Percentiles rank a stretch among this genome's conserved stretches.
Evolutionary conservation across 176 grass and related monocot genomes (phyloP).

Genomic region (Hordeum marinum): DNA sequence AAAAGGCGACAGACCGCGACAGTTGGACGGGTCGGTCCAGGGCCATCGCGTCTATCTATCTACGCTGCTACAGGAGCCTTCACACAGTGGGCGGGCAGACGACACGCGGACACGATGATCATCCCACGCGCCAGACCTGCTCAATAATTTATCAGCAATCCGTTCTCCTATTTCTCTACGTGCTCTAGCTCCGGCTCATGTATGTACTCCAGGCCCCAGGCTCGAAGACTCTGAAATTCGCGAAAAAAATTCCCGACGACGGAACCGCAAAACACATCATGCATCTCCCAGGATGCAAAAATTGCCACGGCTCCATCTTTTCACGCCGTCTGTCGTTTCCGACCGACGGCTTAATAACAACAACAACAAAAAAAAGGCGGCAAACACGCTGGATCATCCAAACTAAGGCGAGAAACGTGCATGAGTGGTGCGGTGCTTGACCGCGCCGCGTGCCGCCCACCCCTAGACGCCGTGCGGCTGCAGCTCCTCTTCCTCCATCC

Average conservation of each 20-base stretch:
- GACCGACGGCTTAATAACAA: background rate
- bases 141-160: background rate
- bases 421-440: no score
- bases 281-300: background rate
- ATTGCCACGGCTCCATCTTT: background rate
- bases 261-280: no score
- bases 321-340: background rate
- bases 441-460: no score
- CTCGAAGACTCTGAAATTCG: background rate
- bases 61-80: background rate
- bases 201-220: background rate
- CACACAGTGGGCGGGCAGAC: background rate
- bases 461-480: no score
- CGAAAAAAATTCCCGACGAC: background rate
- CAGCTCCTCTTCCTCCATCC: no score
- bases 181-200: background rate
- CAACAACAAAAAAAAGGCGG: background rate
- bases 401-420: no score
- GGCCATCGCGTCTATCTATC: background rate
- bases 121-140: no score
- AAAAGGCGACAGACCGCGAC: background rate
- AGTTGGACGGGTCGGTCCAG: background rate
- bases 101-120: background rate
- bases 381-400: background rate
- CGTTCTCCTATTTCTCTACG: background rate